These are phyloP conservation scores for Neofusicoccum sp. DNA, from an alignment of 2,329 filamentous ascomycete genomes.

Conservation along the genomic window DNA sequence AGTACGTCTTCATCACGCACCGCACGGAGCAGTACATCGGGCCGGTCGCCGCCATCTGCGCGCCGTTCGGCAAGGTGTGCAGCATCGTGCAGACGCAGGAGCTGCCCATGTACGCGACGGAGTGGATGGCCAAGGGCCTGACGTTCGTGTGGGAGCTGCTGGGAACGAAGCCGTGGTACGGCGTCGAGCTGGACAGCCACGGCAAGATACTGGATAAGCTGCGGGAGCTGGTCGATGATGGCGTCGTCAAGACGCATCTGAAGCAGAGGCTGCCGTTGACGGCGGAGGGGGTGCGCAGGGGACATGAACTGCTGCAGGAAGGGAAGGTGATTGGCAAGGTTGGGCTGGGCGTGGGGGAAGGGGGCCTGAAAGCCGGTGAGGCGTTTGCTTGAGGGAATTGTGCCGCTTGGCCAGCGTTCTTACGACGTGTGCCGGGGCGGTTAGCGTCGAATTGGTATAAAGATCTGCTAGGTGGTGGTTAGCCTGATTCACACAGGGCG, in stretches of 20 bases:
- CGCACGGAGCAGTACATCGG: conserved; percentile 43
- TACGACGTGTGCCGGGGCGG: not conserved
- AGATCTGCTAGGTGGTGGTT: not conserved
- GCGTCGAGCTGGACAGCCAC: conserved; percentile 40
- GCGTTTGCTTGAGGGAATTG: not conserved
- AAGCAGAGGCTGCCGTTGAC: conserved; percentile 37
- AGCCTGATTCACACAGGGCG: not conserved
- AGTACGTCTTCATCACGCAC: conserved; percentile 46
- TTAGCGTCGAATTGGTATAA: not conserved
- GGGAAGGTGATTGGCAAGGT: conserved; percentile 41
- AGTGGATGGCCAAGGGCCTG: conserved; percentile 48
- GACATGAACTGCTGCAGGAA: conserved; percentile 40
- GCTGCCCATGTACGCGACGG: conserved; percentile 45
- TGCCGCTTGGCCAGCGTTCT: not conserved
- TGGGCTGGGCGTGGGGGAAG: conserved; percentile 29
- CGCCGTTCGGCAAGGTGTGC: conserved; percentile 47
- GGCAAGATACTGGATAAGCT: conserved; percentile 41
- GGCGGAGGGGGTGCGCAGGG: conserved; percentile 39
- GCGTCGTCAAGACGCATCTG: conserved; percentile 40
- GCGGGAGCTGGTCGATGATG: conserved; percentile 34
- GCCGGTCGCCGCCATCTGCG: conserved; percentile 39
- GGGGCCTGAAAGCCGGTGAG: conserved; percentile 21
- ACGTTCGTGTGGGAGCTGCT: conserved; percentile 45
- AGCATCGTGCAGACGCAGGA: conserved; percentile 46
- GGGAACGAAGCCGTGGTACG: conserved; percentile 43